Evolutionary conservation across 1,284 basidiomycete genomes (phyloP), one percentile per base, ranked within the genome.

Genomic region (Cryptococcus jaspeensis): DNA sequence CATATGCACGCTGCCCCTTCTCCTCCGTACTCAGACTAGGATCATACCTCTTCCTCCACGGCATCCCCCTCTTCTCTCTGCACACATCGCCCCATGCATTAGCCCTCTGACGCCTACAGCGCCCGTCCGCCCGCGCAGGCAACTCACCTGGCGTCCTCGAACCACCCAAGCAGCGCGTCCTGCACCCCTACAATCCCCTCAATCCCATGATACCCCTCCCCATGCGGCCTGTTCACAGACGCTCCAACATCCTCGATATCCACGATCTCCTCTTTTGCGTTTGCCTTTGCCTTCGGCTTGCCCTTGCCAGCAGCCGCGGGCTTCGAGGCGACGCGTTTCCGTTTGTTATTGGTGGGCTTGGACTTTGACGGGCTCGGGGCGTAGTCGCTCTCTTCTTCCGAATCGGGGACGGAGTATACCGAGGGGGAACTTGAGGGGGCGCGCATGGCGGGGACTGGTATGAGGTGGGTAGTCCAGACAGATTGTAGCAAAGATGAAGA

Each of bases 1-100:
- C 76, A 48, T 79, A 78, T 20, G 76, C 76, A 23, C 76, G 58
- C 57, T 79, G 78, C 0, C 71, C 75, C 58, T 74, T 73, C 43
- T 68, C 67, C 35, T 71, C 66, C 39, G 63, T 60, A 5, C 53
- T 67, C 48, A 65, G 32, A 1, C 23, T 41, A 2, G 59, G 54
- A 42, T 73, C 67, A 57, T 74, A 76, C 16, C 55, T 45, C 52
- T 75, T 74, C 20, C 76, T 58, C 78, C 78, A 79, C 4, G 78
- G 78, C 78, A 79, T 79, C 5, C 65, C 69, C 43, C 77, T 63
- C 35, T 68, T 69, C 43, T 76, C 74, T 22, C 74, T 74, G 39
- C 11, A 50, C 48, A 22, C 7, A 18, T 38, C 13, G 12, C 39
- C 32, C 28, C 28, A 9, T 5, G 28, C 5, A 32, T 32, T 9